Evolutionary conservation across 352 stramenopile species (phyloP).

Genomic region (Phytophthora uliginosa): DNA sequence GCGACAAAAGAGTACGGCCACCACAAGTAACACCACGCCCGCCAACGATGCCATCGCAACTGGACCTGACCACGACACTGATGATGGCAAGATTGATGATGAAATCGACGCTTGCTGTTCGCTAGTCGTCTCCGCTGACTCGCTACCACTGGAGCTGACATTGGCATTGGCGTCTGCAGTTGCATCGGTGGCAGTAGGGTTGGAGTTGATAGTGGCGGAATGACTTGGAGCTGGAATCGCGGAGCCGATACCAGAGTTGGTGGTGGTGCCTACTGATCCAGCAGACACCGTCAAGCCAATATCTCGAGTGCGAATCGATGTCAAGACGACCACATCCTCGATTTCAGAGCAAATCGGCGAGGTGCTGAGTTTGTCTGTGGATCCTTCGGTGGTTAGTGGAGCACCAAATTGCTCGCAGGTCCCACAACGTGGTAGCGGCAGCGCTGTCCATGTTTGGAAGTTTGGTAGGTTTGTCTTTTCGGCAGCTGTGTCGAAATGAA

Average conservation of each 20-base stretch:
- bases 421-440: slow-evolving; percentile 63
- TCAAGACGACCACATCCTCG: slow-evolving; percentile 42
- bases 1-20: slow-evolving; percentile 26
- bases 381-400: background rate
- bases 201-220: background rate
- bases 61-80: slow-evolving; percentile 27
- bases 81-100: slow-evolving; percentile 30
- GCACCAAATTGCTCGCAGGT: slow-evolving; percentile 59
- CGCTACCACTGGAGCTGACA: slow-evolving; percentile 7
- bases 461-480: slow-evolving; percentile 21
- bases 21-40: slow-evolving; percentile 23
- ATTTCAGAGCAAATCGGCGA: slow-evolving; percentile 40
- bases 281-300: background rate
- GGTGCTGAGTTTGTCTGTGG: background rate
- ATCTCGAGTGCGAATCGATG: slow-evolving; percentile 24
- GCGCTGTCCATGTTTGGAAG: slow-evolving; percentile 51
- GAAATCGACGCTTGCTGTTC: slow-evolving; percentile 17
- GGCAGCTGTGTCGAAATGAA: slow-evolving; percentile 26
- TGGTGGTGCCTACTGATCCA: background rate
- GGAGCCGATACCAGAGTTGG: slow-evolving; percentile 1
- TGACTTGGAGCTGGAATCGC: background rate
- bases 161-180: background rate
- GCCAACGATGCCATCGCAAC: slow-evolving; percentile 32
- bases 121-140: slow-evolving; percentile 5
- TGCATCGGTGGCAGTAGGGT: background rate